Evolutionary conservation across 208 protist species (phyloP).

Genomic region (Crithidia bombi): DNA sequence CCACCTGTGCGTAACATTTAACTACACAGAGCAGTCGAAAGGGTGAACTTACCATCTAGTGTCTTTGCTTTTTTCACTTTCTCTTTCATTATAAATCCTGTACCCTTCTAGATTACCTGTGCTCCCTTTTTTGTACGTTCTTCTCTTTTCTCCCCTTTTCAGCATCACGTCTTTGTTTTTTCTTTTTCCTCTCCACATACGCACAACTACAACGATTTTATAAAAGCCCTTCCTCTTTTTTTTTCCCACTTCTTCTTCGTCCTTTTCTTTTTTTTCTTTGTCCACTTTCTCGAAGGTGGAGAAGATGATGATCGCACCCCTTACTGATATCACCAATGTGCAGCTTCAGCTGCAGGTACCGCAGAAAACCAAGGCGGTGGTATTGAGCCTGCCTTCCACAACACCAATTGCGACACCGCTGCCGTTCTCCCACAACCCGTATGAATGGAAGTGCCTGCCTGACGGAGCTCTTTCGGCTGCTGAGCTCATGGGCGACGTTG

Average conservation of each 20-base stretch:
- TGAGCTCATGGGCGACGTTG: constrained; percentile 19
- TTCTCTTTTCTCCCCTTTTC: constrained; percentile 1
- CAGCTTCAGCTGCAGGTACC: constrained; percentile 29
- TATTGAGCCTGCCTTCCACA: constrained; percentile 3
- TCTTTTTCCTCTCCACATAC: constrained; percentile 14
- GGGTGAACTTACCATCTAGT: not conserved
- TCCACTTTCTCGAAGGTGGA: constrained; percentile 3
- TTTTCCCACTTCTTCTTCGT: constrained; percentile 12
- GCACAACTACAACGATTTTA: not conserved
- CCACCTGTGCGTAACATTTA: not conserved
- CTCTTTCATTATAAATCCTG: constrained; percentile 5
- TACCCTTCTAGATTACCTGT: constrained; percentile 7
- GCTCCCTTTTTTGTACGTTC: constrained; percentile 24
- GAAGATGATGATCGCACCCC: constrained; percentile 34
- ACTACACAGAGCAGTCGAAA: not conserved
- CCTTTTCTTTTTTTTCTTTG: constrained; percentile 25
- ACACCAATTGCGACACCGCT: not conserved
- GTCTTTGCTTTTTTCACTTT: not conserved
- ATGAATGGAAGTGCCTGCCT: constrained; percentile 71
- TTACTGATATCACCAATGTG: constrained; percentile 82
- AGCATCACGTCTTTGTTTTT: not conserved
- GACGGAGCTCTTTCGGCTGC: constrained; percentile 26
- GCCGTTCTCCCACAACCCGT: constrained; percentile 62
- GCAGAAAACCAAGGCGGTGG: constrained; percentile 18
- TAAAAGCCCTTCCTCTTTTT: not conserved